Conservation (phyloP, 805 yeast species). For the Metschnikowia matae region DNA sequence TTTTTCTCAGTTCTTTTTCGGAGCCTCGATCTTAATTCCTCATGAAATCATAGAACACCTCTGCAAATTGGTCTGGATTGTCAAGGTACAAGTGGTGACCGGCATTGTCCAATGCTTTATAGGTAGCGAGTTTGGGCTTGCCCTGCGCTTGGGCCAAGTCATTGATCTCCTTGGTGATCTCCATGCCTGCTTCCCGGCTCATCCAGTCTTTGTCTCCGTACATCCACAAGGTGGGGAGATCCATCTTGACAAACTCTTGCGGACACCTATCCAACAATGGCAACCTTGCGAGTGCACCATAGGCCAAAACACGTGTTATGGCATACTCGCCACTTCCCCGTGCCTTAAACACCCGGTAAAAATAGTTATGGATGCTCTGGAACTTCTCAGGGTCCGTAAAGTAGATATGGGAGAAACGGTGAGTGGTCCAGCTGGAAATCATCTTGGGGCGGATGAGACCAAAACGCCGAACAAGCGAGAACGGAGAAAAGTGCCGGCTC, state of each 20-base stretch:
- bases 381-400: slow-evolving; percentile 28
- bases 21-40: background rate
- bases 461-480: slow-evolving; percentile 42
- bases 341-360: slow-evolving; percentile 49
- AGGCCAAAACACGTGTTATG: slow-evolving; percentile 54
- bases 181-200: slow-evolving; percentile 55
- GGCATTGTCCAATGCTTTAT: slow-evolving; percentile 36
- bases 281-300: slow-evolving; percentile 53
- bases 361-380: slow-evolving; percentile 49
- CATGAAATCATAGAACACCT: slow-evolving; percentile 5
- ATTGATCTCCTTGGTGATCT: slow-evolving; percentile 23
- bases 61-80: slow-evolving; percentile 38
- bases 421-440: slow-evolving; percentile 52
- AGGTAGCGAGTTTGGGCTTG: slow-evolving; percentile 17
- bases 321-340: slow-evolving; percentile 65
- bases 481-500: slow-evolving; percentile 54
- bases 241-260: slow-evolving; percentile 34
- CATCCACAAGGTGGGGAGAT: slow-evolving; percentile 51
- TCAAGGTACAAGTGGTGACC: slow-evolving; percentile 57
- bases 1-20: no score
- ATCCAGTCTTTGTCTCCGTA: slow-evolving; percentile 74
- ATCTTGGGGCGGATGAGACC: slow-evolving; percentile 55
- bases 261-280: slow-evolving; percentile 55
- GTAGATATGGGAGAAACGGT: slow-evolving; percentile 41
- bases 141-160: slow-evolving; percentile 9